Evolutionary conservation across 2,329 filamentous ascomycete genomes (phyloP).

Genomic region (Aspergillus spinulosporus): DNA sequence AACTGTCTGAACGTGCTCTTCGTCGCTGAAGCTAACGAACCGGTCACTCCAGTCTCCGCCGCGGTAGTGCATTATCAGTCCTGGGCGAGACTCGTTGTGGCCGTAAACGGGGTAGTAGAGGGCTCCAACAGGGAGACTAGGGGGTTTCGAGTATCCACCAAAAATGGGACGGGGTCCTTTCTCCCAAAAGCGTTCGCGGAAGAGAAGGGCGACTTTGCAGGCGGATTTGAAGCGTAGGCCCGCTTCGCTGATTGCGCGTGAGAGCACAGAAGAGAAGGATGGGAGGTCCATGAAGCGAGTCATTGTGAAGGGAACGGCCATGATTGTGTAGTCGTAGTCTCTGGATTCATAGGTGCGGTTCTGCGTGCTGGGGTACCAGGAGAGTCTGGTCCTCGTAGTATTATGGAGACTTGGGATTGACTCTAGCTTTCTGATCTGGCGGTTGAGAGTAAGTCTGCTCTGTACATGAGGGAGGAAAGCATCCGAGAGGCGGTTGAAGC

Average conservation of each 20-base stretch:
- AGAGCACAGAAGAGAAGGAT: constrained; percentile 32
- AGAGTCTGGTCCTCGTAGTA: constrained; percentile 21
- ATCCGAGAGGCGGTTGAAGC: constrained; percentile 37
- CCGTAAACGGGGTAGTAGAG: constrained; percentile 37
- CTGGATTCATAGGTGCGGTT: constrained; percentile 30
- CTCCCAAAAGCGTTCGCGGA: constrained; percentile 38
- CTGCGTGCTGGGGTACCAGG: constrained; percentile 25
- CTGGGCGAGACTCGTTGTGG: constrained; percentile 34
- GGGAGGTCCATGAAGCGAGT: constrained; percentile 43
- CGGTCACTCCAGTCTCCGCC: constrained; percentile 33
- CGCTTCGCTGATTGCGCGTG: constrained; percentile 25
- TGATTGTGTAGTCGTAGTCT: constrained; percentile 43
- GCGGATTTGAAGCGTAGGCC: constrained; percentile 32
- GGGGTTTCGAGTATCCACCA: constrained; percentile 31
- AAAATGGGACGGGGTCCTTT: constrained; percentile 27
- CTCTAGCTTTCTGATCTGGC: constrained; percentile 26
- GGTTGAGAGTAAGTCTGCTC: constrained; percentile 25
- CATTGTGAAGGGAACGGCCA: constrained; percentile 41
- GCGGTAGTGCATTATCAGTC: constrained; percentile 35
- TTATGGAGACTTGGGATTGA: constrained; percentile 11
- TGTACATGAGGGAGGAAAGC: constrained; percentile 38
- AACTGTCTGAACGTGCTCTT: constrained; percentile 31
- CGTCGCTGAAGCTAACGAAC: constrained; percentile 29
- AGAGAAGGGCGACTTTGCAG: constrained; percentile 37
- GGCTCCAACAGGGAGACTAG: constrained; percentile 28